phyloP scores from a whole-genome alignment of 495 filamentous ascomycete species.

The Aspergillus hancockii region DNA sequence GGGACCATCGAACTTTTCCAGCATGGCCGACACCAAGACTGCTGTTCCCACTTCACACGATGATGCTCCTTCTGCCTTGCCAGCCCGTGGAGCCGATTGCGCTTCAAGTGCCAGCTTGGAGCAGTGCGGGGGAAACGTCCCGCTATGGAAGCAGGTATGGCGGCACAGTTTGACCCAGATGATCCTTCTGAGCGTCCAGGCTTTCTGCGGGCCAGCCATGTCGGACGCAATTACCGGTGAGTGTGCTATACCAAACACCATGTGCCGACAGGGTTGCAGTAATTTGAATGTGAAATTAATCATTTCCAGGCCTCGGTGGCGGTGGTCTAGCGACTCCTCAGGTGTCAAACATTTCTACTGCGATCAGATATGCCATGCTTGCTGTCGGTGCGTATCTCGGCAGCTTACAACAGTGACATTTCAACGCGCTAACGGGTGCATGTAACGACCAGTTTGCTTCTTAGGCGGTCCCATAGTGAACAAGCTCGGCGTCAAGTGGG shows the following conservation, averaged over 20 bases:
- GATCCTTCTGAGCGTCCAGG: constrained; percentile 27
- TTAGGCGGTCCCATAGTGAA: constrained; percentile 33
- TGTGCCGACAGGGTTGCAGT: background rate
- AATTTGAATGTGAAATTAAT: constrained; percentile 12
- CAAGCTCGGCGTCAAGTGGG: constrained; percentile 37
- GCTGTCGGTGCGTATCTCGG: constrained; percentile 25
- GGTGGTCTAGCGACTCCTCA: constrained; percentile 33
- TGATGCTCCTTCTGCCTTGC: constrained; percentile 2
- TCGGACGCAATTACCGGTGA: constrained; percentile 32
- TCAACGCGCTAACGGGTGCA: background rate
- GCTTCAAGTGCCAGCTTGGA: background rate
- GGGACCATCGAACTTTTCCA: background rate
- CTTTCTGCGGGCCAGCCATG: constrained; percentile 23
- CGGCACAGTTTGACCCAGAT: constrained; percentile 36
- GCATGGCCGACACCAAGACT: constrained; percentile 22
- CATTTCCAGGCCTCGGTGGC: constrained; percentile 28
- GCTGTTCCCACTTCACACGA: constrained; percentile 4
- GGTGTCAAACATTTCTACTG: constrained; percentile 30
- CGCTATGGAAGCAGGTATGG: constrained; percentile 31
- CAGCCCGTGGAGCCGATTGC: constrained; percentile 10
- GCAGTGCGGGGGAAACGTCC: constrained; percentile 15
- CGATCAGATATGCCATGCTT: constrained; percentile 29
- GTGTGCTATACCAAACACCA: background rate
- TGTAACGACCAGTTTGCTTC: constrained; percentile 21
- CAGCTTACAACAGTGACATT: background rate